Evolutionary conservation across 352 stramenopile species (phyloP).

Genomic region (Globisporangium parvum): DNA sequence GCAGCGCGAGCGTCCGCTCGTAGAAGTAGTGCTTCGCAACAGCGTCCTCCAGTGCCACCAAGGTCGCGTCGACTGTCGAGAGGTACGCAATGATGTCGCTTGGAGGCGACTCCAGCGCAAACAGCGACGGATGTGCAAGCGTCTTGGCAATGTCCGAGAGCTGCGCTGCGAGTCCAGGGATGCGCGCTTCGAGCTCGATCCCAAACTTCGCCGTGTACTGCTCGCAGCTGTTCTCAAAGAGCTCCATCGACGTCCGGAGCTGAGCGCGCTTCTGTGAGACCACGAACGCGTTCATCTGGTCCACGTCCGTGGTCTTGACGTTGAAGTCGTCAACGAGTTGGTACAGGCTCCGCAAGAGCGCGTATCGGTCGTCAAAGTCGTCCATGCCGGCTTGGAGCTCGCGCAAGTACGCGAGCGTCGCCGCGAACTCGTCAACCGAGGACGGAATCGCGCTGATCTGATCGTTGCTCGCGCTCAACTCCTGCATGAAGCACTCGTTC

Average conservation of each 20-base stretch:
- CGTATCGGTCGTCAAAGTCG: slow-evolving; percentile 47
- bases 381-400: slow-evolving; percentile 45
- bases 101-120: slow-evolving; percentile 40
- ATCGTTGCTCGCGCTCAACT: slow-evolving; percentile 53
- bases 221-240: slow-evolving; percentile 65
- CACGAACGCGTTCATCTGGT: slow-evolving; percentile 72
- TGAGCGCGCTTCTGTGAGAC: slow-evolving; percentile 69
- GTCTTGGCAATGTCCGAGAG: slow-evolving; percentile 25
- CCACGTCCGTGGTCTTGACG: slow-evolving; percentile 56
- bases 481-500: slow-evolving; percentile 48
- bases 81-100: slow-evolving; percentile 47
- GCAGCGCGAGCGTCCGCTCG: slow-evolving; percentile 50
- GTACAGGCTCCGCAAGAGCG: slow-evolving; percentile 46
- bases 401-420: slow-evolving; percentile 46
- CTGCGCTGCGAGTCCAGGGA: slow-evolving; percentile 32
- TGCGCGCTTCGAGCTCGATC: slow-evolving; percentile 56
- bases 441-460: slow-evolving; percentile 64
- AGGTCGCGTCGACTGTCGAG: slow-evolving; percentile 21
- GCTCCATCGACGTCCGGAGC: slow-evolving; percentile 67
- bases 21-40: slow-evolving; percentile 40
- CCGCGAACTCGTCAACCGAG: slow-evolving; percentile 67
- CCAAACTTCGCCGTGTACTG: slow-evolving; percentile 74
- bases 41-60: slow-evolving; percentile 26
- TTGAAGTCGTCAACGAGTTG: slow-evolving; percentile 62
- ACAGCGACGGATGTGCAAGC: slow-evolving; percentile 33